Base-by-base conservation (phyloP, 345 rosid species). In the Zanthoxylum bungeanum region DNA sequence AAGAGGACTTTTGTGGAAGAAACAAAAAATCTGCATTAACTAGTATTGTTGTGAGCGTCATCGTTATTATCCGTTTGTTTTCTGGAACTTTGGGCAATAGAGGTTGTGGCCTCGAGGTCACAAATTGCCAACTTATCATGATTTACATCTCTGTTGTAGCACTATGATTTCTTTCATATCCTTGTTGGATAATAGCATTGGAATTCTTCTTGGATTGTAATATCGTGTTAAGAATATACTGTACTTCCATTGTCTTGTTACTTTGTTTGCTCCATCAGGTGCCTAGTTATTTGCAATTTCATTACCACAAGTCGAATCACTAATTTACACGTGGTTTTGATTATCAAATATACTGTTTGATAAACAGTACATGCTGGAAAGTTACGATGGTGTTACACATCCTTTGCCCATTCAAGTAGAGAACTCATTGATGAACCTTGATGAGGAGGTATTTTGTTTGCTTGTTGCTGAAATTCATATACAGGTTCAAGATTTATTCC, bases 361-460 rank as follows among this genome's bases (percentile, higher is more conserved):
- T 66, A 36, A 39, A 66, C 80, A 79, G 84, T 78, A 75, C 59
- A 56, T 78, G 61, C 66, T 74, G 39, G 82, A 57, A 68, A 74
- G 68, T 52, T 79, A 60, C 59, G 73, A 68, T 64, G 73, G 34
- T 67, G 21, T 60, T 66, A 47, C 73, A 49, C 60, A 74, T 64
- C 73, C 72, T 12, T 70, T 82, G 70, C 78, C 82, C n/a, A 56
- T 79, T 44, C 74, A 56, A 68, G 72, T 74, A 53, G 79, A 75
- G 50, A 75, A 75, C 62, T 69, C 84, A 16, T 75, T 78, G 25
- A 67, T 71, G 62, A 76, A 77, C 79, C 80, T 81, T 55, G 82
- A 79, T 71, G 82, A 79, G n/a, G 82, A 84, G 88, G 84, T 84
- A 77, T 75, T 60, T 36, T 39, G 16, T 36, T 72, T 47, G 74